Conservation (phyloP, 345 rosid species). For the Lepidium didymum region DNA sequence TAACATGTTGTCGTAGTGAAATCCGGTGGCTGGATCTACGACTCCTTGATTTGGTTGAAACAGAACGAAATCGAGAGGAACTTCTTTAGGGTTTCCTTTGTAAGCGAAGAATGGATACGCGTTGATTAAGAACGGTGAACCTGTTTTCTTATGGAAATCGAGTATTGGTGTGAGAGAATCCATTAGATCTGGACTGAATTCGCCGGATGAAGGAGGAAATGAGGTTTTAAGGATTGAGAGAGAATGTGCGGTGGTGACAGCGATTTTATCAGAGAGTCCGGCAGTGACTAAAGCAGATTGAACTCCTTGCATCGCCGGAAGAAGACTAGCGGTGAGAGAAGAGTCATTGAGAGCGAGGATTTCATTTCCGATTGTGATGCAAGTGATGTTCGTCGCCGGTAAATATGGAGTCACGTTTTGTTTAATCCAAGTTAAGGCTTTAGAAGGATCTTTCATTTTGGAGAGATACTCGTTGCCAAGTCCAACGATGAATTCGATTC, state of each 20-base stretch:
- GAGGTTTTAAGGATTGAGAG: conserved; percentile 61
- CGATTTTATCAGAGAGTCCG: conserved; percentile 55
- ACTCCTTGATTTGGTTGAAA: conserved; percentile 70
- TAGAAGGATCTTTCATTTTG: conserved; percentile 52
- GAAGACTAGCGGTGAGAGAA: conserved; percentile 42
- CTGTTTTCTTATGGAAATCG: conserved; percentile 56
- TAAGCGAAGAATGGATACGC: conserved; percentile 96
- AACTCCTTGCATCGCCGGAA: conserved; percentile 79
- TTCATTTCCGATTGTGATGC: conserved; percentile 87
- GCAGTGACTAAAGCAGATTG: conserved; percentile 61
- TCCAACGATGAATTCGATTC: conserved; percentile 69
- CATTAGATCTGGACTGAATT: conserved; percentile 57
- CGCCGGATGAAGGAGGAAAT: conserved; percentile 85
- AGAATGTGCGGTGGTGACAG: conserved; percentile 80
- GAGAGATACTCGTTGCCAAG: conserved; percentile 65
- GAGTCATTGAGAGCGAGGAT: conserved; percentile 68
- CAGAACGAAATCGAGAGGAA: conserved; percentile 67
- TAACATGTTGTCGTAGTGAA: conserved; percentile 85
- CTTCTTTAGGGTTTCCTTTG: conserved; percentile 69
- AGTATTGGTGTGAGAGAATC: conserved; percentile 44
- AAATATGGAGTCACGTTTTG: conserved; percentile 58
- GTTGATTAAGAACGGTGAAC: conserved; percentile 75
- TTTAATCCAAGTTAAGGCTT: conserved; percentile 63
- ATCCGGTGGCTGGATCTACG: conserved; percentile 55
- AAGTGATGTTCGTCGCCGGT: conserved; percentile 78